phyloP scores from a whole-genome alignment of 169 alveolate genomes.

The Babesia microti region DNA sequence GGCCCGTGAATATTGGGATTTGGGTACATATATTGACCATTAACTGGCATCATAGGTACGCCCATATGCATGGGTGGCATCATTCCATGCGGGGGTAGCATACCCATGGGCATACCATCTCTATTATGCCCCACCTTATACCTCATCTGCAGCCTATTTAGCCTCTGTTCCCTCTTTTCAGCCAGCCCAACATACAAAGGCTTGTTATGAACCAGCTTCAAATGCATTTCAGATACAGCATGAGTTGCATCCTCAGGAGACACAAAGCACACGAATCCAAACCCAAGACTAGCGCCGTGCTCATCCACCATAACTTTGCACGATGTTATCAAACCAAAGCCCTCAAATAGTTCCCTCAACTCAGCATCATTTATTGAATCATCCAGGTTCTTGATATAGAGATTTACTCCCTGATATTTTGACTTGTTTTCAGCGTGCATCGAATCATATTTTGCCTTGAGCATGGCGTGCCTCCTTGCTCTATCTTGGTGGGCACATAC shows the following conservation, averaged over 20 bases:
- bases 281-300: slow-evolving; percentile 85
- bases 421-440: slow-evolving; percentile 47
- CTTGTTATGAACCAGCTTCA: slow-evolving; percentile 72
- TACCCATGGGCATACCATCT: slow-evolving; percentile 11
- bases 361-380: slow-evolving; percentile 76
- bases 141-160: slow-evolving; percentile 66
- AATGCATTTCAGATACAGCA: slow-evolving; percentile 93
- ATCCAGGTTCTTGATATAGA: slow-evolving; percentile 82
- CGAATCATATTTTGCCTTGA: slow-evolving; percentile 71
- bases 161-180: slow-evolving; percentile 80
- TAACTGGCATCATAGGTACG: slow-evolving; percentile 29
- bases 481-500: slow-evolving; percentile 80
- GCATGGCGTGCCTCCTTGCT: slow-evolving; percentile 76
- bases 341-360: slow-evolving; percentile 73
- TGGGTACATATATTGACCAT: too few relatives aligned
- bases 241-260: slow-evolving; percentile 90
- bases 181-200: slow-evolving; percentile 88
- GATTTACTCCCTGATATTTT: slow-evolving; percentile 73
- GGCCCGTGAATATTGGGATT: too few relatives aligned
- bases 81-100: slow-evolving; percentile 26
- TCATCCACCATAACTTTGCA: slow-evolving; percentile 87
- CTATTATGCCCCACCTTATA: slow-evolving; percentile 14
- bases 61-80: slow-evolving; percentile 25
- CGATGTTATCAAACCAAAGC: slow-evolving; percentile 79
- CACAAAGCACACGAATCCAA: slow-evolving; percentile 93